These are phyloP conservation scores for Lepiota brunneoincarnata DNA, from an alignment of 768 basidiomycete genomes.

Conservation along the genomic window DNA sequence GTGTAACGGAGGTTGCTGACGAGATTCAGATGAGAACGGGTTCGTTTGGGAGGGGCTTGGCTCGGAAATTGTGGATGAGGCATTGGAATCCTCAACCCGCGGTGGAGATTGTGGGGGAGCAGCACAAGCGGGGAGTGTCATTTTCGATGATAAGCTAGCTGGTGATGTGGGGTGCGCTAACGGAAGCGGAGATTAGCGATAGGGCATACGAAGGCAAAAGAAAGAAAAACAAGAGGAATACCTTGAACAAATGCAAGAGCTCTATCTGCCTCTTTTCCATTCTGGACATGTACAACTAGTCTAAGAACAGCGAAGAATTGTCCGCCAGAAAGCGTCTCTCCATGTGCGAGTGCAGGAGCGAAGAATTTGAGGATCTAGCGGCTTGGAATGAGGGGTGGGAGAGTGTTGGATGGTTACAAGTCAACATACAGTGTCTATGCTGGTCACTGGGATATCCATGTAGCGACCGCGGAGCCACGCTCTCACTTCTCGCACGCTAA, in stretches of 20 bases:
- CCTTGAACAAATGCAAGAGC: constrained; percentile 76
- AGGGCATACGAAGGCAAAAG: neutral
- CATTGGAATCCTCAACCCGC: neutral
- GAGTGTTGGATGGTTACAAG: neutral
- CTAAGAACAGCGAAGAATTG: constrained; percentile 78
- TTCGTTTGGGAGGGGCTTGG: constrained; percentile 12
- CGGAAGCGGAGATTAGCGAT: neutral
- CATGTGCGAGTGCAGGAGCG: constrained; percentile 47
- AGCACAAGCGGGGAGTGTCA: neutral
- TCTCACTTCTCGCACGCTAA: constrained; percentile 65
- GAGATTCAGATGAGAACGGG: constrained; percentile 14
- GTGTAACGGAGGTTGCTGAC: constrained; percentile 25
- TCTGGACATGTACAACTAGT: constrained; percentile 59
- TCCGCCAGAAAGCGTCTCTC: constrained; percentile 58
- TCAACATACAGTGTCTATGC: constrained; percentile 57
- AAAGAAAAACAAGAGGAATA: constrained; percentile 28
- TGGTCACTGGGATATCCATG: constrained; percentile 43
- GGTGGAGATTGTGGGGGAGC: constrained; percentile 11
- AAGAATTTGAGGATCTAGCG: constrained; percentile 66
- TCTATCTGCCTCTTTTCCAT: constrained; percentile 61
- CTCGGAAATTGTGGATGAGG: neutral
- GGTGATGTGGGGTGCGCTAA: neutral
- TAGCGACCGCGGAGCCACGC: constrained; percentile 79
- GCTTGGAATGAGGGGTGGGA: neutral
- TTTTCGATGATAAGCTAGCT: neutral